A percentile compares a stretch with the other conserved stretches of the same genome.
These are phyloP conservation scores for Pseudogymnoascus sp. DNA, from an alignment of 2,329 filamentous ascomycete genomes.

Conservation along the genomic window DNA sequence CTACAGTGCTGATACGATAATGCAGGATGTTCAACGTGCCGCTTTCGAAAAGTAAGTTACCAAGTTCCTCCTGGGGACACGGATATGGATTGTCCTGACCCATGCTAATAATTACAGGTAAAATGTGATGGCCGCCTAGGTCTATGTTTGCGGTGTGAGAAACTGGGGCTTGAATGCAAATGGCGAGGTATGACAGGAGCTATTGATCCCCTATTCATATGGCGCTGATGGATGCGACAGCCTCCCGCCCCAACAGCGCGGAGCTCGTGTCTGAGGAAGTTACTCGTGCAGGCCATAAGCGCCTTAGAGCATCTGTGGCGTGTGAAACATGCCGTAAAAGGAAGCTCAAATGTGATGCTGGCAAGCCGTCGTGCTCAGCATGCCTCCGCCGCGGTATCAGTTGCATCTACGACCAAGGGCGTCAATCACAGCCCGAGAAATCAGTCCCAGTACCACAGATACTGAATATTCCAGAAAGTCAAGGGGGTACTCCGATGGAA, in stretches of 20 bases:
- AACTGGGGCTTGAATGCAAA: constrained; percentile 9
- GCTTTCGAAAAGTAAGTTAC: background rate
- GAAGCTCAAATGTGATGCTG: constrained; percentile 9
- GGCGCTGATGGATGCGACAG: background rate
- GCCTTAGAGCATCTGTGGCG: constrained; percentile 5
- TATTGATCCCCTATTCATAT: background rate
- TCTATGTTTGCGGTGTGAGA: constrained; percentile 3
- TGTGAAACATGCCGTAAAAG: constrained; percentile 9
- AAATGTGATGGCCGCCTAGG: constrained; percentile 9
- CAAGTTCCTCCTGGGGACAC: background rate
- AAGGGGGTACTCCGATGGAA: background rate
- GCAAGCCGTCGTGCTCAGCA: background rate
- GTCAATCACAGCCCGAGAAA: constrained; percentile 7
- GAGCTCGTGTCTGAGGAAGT: background rate
- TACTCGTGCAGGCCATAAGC: constrained; percentile 5
- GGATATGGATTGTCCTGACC: background rate
- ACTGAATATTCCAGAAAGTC: background rate
- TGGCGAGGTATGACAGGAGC: constrained; percentile 4
- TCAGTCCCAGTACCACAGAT: background rate
- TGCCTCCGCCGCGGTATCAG: background rate
- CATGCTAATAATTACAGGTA: background rate
- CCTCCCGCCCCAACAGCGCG: background rate
- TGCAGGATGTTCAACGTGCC: background rate
- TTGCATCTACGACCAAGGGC: constrained; percentile 5
- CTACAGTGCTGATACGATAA: constrained; percentile 21